phyloP scores from a whole-genome alignment of 441 rosid species.

The Kokia cookei region DNA sequence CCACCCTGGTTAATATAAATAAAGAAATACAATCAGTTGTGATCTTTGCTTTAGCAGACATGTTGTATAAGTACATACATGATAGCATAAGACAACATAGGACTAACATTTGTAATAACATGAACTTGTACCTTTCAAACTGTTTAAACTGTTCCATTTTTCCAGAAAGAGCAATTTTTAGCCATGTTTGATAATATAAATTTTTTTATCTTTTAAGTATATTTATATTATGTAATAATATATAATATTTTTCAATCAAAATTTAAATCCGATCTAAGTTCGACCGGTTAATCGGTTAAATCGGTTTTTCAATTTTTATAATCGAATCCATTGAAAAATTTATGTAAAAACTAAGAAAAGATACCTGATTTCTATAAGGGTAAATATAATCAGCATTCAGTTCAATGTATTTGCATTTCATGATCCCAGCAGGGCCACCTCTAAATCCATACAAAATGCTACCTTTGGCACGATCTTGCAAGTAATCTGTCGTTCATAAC shows the following conservation, averaged over 20 bases:
- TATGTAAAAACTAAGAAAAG: not conserved
- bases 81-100: not conserved
- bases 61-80: not conserved
- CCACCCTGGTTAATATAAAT: constrained; percentile 64
- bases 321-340: no score
- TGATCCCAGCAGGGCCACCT: constrained; percentile 99
- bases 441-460: constrained; percentile 81
- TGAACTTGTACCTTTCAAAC: not conserved
- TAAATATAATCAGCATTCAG: constrained; percentile 63
- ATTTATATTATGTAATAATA: no score
- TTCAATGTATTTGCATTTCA: constrained; percentile 87
- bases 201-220: no score
- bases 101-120: not conserved
- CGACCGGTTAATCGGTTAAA: no score
- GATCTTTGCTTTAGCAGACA: not conserved
- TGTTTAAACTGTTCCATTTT: not conserved
- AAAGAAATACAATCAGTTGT: not conserved
- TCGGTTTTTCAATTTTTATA: no score
- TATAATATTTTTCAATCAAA: no score
- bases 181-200: not conserved
- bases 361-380: constrained; percentile 92
- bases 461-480: constrained; percentile 79
- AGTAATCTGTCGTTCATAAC: constrained; percentile 50
- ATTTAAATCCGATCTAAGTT: no score
- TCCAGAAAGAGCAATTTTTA: not conserved